Evolutionary conservation across 139 green algal species (phyloP).

Genomic region (Gonium pectorale): DNA sequence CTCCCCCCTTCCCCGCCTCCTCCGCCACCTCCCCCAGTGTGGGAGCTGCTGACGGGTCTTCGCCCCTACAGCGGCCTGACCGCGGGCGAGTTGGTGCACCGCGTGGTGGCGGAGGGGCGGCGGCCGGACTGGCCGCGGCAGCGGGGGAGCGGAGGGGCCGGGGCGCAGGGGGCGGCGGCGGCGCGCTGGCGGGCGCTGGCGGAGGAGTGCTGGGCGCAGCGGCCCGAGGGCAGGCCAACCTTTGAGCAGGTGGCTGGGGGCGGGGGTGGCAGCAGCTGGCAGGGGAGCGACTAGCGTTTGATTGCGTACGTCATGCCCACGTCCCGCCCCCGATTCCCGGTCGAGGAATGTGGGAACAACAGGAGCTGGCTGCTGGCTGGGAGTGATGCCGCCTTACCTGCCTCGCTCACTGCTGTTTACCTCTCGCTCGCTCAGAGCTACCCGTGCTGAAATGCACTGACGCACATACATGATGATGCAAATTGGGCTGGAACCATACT

Average conservation of each 20-base stretch:
- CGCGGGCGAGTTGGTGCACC: constrained; percentile 45
- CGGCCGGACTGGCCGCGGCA: constrained; percentile 35
- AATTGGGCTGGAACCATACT: no score
- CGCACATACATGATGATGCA: no score
- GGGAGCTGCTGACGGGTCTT: constrained; percentile 22
- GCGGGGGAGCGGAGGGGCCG: not conserved
- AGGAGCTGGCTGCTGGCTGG: no score
- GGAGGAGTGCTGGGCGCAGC: constrained; percentile 27
- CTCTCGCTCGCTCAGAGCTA: no score
- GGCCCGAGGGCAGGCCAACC: constrained; percentile 6
- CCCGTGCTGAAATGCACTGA: no score
- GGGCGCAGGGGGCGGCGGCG: constrained; percentile 6
- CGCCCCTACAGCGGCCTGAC: constrained; percentile 44
- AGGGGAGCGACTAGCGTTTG: no score
- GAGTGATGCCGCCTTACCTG: no score
- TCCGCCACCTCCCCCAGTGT: constrained; percentile 12
- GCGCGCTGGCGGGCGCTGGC: constrained; percentile 21
- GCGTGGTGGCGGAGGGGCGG: not conserved
- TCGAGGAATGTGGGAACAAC: no score
- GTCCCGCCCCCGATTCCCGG: no score
- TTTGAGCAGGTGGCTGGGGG: constrained; percentile 17
- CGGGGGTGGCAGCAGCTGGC: no score
- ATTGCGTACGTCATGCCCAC: no score
- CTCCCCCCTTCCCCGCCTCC: not conserved
- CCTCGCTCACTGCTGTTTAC: no score